Conservation (phyloP, 2,329 filamentous ascomycete genomes). For the Gnomoniopsis sp. region DNA sequence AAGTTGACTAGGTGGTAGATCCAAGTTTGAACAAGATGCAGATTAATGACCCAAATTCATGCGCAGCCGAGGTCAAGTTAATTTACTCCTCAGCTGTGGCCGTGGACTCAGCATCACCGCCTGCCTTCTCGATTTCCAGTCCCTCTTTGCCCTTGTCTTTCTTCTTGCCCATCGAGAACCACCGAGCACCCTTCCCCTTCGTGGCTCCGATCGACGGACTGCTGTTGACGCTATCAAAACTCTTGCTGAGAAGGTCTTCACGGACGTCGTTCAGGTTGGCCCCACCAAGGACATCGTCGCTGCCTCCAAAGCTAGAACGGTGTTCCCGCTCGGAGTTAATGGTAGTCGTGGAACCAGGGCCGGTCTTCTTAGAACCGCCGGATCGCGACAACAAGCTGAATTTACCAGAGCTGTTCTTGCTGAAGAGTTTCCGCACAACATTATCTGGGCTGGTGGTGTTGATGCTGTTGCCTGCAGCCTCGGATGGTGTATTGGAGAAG, state of each 20-base stretch:
- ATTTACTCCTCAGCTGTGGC: conserved; percentile 10
- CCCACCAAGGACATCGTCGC: conserved; percentile 47
- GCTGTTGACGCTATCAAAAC: conserved; percentile 54
- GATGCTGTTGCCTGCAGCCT: conserved; percentile 39
- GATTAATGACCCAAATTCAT: background rate
- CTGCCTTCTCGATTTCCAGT: conserved; percentile 45
- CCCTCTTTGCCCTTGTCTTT: conserved; percentile 57
- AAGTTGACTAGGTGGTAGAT: background rate
- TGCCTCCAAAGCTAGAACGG: conserved; percentile 48
- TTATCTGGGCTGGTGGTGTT: conserved; percentile 49
- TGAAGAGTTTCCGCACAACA: conserved; percentile 58
- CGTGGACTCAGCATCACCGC: conserved; percentile 8
- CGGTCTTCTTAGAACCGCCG: conserved; percentile 48
- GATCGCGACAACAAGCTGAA: conserved; percentile 58
- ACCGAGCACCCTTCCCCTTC: conserved; percentile 44
- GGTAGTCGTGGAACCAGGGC: conserved; percentile 52
- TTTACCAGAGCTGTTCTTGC: conserved; percentile 64
- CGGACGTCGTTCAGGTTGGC: conserved; percentile 27
- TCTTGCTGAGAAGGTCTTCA: conserved; percentile 47
- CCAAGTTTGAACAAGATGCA: background rate
- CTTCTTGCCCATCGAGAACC: conserved; percentile 56
- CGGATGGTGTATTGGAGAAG: conserved; percentile 55
- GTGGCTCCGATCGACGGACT: conserved; percentile 54
- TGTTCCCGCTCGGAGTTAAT: conserved; percentile 52
- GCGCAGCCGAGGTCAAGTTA: background rate